phyloP scores from a whole-genome alignment of 345 rosid genomes.

The Kandelia obovata region DNA sequence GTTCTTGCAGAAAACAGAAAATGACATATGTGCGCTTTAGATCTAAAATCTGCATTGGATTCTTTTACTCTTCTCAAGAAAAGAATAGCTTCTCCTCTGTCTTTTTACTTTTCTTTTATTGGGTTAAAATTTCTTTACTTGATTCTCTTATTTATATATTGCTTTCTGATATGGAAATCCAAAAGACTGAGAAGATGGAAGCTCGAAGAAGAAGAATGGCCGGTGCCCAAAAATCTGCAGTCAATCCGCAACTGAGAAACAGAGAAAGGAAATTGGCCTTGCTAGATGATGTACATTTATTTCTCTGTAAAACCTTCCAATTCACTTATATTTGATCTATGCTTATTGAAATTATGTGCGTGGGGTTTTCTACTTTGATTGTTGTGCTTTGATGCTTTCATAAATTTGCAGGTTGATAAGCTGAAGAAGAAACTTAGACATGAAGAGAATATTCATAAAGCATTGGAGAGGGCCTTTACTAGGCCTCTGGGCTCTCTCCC shows the following conservation, averaged over 20 bases:
- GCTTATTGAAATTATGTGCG: not conserved
- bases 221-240: constrained; percentile 41
- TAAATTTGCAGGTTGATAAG: constrained; percentile 65
- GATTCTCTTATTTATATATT: constrained; percentile 14
- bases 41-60: constrained; percentile 45
- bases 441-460: constrained; percentile 85
- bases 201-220: constrained; percentile 33
- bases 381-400: not conserved
- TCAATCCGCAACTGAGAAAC: constrained; percentile 57
- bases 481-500: constrained; percentile 94
- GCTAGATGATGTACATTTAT: constrained; percentile 68
- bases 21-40: constrained; percentile 35
- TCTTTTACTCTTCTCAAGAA: constrained; percentile 55
- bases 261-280: constrained; percentile 75
- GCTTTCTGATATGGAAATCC: constrained; percentile 20
- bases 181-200: constrained; percentile 59
- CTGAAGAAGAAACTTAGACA: constrained; percentile 72
- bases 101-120: constrained; percentile 13
- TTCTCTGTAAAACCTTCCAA: not conserved
- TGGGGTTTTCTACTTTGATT: constrained; percentile 5
- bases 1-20: constrained; percentile 5
- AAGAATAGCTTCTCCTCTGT: constrained; percentile 35
- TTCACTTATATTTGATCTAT: constrained; percentile 3
- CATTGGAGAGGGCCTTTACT: constrained; percentile 77
- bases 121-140: not conserved